These are phyloP conservation scores for Xylariaceae sp. DNA, from an alignment of 2,329 filamentous ascomycete genomes.

Conservation along the genomic window DNA sequence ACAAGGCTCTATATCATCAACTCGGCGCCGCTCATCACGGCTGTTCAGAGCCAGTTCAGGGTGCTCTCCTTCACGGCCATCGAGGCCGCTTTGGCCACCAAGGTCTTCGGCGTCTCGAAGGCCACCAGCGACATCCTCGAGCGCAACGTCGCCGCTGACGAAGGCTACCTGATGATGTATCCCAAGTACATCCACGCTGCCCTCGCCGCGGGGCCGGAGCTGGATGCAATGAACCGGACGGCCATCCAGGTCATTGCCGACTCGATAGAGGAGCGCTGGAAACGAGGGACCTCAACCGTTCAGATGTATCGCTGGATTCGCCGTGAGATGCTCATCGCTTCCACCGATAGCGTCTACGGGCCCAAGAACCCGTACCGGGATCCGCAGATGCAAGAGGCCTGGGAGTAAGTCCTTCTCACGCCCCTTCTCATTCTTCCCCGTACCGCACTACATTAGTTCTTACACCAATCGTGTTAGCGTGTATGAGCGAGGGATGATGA, in stretches of 20 bases:
- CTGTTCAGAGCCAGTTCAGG: slow-evolving; percentile 35
- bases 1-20: slow-evolving; percentile 39
- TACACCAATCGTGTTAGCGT: no score
- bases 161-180: slow-evolving; percentile 29
- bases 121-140: slow-evolving; percentile 28
- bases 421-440: not conserved
- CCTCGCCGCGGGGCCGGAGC: slow-evolving; percentile 26
- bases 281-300: slow-evolving; percentile 12
- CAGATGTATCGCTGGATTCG: slow-evolving; percentile 24
- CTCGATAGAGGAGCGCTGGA: slow-evolving; percentile 18
- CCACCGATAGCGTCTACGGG: slow-evolving; percentile 37
- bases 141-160: slow-evolving; percentile 32
- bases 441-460: not conserved
- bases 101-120: slow-evolving; percentile 27
- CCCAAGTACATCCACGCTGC: slow-evolving; percentile 31
- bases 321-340: slow-evolving; percentile 31
- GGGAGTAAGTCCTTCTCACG: slow-evolving; percentile 27
- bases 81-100: slow-evolving; percentile 29
- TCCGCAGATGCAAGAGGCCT: slow-evolving; percentile 30
- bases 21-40: slow-evolving; percentile 31
- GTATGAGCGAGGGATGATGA: no score
- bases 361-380: slow-evolving; percentile 37
- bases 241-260: slow-evolving; percentile 30
- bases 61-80: slow-evolving; percentile 35
- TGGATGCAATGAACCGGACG: slow-evolving; percentile 32